Base-by-base conservation (phyloP, 495 filamentous ascomycete species). In the Letharia columbiana region DNA sequence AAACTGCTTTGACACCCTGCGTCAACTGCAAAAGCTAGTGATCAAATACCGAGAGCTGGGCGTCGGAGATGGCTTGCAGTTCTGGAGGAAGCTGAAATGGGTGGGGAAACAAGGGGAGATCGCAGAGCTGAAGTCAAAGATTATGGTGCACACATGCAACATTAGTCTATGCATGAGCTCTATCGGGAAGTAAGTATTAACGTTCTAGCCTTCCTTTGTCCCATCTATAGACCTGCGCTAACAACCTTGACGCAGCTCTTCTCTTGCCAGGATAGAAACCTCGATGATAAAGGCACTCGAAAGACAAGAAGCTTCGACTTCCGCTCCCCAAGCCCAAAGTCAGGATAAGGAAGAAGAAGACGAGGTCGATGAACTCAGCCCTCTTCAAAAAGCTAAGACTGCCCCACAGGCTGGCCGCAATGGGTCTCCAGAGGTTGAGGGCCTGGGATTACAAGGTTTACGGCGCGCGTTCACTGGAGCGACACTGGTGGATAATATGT, bases 41-140 rank as follows among this genome's bases (percentile, higher is more conserved):
- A 60, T 61, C 20, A 72, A 63, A 41, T 77, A 77, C 57, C 61
- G 69, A 61, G 66, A 70, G 28, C 54, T 75, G 44, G 73, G 72
- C 4, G 66, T 70, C 8, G 67, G 71, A 0, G 76, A 76, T 60
- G 75, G 75, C 28, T 69, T 66, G 12, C 62, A 66, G 10, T 74
- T 77, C 35, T 78, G 76, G 77, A 72, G 72, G 58, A 76, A 68
- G 64, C 60, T 78, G 35, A 73, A 75, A 66, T 78, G 76, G 75
- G 67, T 52, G 13, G 73, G 72, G 33, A 75, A 78, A 61, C 70
- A 71, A 59, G 66, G 63, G 20, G 71, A 77, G 17, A 72, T 79
- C 60, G 70, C 74, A 35, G 70, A 76, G 18, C 66, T 78, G 13
- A 77, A 72, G 62, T 75, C 75, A 3, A 75, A 74, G 49, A 70